Evolutionary conservation across 179 eudicot genomes (phyloP).

Genomic region (Vitellaria paradoxa): DNA sequence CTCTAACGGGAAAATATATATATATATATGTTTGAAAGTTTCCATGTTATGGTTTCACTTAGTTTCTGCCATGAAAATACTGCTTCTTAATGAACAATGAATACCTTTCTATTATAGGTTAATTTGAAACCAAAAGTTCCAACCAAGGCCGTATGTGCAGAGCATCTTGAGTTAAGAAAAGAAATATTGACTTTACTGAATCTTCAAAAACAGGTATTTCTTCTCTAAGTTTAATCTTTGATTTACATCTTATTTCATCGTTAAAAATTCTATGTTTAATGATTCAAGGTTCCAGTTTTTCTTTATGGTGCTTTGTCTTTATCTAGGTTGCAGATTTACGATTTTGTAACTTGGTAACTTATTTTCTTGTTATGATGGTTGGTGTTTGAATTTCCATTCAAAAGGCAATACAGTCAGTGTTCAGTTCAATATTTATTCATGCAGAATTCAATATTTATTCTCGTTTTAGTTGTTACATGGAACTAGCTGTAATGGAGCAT

Average conservation of each 20-base stretch:
- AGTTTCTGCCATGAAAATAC: not conserved
- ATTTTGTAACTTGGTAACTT: not conserved
- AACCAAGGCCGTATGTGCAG: constrained; percentile 93
- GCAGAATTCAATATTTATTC: not conserved
- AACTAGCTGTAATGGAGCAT: too few species aligned
- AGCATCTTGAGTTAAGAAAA: constrained; percentile 95
- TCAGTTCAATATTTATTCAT: too few species aligned
- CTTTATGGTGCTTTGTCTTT: not conserved
- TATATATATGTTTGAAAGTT: too few species aligned
- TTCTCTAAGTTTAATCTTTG: not conserved
- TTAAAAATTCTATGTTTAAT: not conserved
- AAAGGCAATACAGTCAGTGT: not conserved
- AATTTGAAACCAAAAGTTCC: constrained; percentile 97
- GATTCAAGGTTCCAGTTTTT: not conserved
- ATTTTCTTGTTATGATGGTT: not conserved
- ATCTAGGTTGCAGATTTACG: not conserved
- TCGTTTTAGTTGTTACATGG: too few species aligned
- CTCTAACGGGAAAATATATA: not conserved
- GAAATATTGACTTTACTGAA: constrained; percentile 86
- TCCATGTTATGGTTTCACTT: not conserved
- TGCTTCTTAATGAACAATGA: not conserved
- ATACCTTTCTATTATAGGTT: constrained; percentile 42
- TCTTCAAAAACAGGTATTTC: constrained; percentile 85
- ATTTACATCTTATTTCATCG: not conserved
- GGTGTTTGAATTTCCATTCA: not conserved